Evolutionary conservation across 306 rosid genomes (phyloP).

Genomic region (Hippophae rhamnoides): DNA sequence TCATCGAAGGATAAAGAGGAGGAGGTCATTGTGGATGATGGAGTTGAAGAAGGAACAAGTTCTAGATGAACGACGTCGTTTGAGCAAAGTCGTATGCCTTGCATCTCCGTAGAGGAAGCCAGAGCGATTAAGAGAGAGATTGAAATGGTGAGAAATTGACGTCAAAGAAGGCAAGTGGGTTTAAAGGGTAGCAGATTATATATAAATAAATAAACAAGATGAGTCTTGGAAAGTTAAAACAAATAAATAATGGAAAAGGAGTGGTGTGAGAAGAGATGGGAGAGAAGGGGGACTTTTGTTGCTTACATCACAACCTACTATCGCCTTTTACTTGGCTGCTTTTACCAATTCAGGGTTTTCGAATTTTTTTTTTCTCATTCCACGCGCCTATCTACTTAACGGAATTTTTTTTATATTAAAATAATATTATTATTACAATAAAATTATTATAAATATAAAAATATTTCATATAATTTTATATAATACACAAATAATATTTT

Average conservation of each 20-base stretch:
- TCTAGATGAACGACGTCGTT: conserved; percentile 59
- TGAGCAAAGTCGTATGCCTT: conserved; percentile 59
- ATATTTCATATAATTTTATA: too few species aligned
- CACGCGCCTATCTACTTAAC: conserved; percentile 12
- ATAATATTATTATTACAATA: conserved; percentile 4
- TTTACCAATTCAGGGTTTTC: background rate
- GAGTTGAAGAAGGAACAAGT: conserved; percentile 23
- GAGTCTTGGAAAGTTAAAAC: conserved; percentile 2
- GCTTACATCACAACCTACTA: conserved; percentile 45
- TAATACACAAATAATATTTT: too few species aligned
- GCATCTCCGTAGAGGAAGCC: conserved; percentile 35
- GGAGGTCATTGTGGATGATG: conserved; percentile 9
- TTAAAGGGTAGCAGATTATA: background rate
- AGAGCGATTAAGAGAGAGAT: background rate
- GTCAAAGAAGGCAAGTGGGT: conserved; percentile 28
- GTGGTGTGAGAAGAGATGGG: background rate
- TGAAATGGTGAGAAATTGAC: conserved; percentile 4
- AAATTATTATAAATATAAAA: too few species aligned
- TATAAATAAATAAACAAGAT: conserved; percentile 1
- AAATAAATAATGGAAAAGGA: background rate
- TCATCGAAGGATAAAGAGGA: conserved; percentile 73
- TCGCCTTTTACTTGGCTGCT: conserved; percentile 12
- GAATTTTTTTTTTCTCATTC: background rate
- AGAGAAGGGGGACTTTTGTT: conserved; percentile 13
- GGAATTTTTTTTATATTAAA: background rate